phyloP scores from a whole-genome alignment of 2,329 filamentous ascomycete species.

The Paracorniculantispora psalliotae region DNA sequence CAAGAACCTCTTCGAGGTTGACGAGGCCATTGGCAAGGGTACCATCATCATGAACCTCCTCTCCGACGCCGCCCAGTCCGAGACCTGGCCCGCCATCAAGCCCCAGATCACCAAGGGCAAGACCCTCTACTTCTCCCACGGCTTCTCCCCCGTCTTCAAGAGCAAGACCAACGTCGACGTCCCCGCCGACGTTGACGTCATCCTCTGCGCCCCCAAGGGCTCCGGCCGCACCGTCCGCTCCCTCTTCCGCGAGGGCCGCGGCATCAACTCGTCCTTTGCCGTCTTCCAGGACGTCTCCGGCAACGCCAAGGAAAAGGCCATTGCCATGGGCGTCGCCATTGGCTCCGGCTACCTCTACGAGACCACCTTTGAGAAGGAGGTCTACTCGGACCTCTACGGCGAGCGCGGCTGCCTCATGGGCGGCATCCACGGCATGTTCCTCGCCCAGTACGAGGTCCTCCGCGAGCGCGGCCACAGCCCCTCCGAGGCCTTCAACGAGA shows the following conservation, averaged over 20 bases:
- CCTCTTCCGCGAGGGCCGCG: constrained; percentile 97
- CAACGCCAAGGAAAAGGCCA: constrained; percentile 95
- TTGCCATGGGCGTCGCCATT: constrained; percentile 94
- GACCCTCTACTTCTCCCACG: constrained; percentile 99
- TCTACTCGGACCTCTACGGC: constrained; percentile 99
- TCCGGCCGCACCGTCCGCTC: constrained; percentile 97
- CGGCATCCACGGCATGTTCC: constrained; percentile 99
- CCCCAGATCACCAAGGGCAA: constrained; percentile 98
- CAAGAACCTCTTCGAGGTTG: constrained; percentile 98
- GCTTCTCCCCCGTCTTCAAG: constrained; percentile 99
- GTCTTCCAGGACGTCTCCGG: constrained; percentile 98
- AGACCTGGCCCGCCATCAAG: constrained; percentile 99
- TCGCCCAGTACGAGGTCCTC: constrained; percentile 99
- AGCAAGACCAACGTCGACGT: constrained; percentile 98
- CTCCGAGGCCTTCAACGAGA: constrained; percentile 99
- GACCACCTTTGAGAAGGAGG: constrained; percentile 99
- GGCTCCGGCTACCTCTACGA: constrained; percentile 99
- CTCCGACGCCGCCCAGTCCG: constrained; percentile 92
- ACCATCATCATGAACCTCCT: constrained; percentile 99
- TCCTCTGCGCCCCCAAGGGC: constrained; percentile 98
- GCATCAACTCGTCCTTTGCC: constrained; percentile 99
- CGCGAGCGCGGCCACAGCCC: constrained; percentile 97
- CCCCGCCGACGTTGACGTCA: constrained; percentile 93
- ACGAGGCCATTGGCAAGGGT: constrained; percentile 89
- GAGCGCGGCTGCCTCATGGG: constrained; percentile 99